Conservation (phyloP, 2,329 filamentous ascomycete genomes). For the Alternaria angustiovoidea region DNA sequence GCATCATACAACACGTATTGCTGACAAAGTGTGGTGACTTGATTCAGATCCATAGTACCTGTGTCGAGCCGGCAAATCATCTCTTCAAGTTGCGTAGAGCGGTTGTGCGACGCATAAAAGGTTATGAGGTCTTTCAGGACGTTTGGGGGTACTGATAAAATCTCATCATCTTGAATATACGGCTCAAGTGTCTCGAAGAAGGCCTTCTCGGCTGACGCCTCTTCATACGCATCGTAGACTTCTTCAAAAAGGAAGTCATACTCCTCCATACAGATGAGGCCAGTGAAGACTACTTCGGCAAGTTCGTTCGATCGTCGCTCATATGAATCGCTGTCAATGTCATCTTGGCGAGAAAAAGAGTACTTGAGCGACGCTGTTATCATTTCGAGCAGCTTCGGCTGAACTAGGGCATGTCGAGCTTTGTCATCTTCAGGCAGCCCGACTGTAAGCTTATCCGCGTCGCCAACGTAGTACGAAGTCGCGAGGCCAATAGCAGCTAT, state of each 20-base stretch:
- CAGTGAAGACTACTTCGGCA: conserved; percentile 81
- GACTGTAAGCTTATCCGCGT: conserved; percentile 92
- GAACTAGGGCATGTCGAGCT: conserved; percentile 80
- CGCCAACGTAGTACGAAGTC: conserved; percentile 89
- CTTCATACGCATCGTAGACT: conserved; percentile 89
- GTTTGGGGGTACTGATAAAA: conserved; percentile 78
- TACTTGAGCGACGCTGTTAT: conserved; percentile 91
- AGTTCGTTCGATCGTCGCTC: conserved; percentile 74
- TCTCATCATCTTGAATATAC: conserved; percentile 80
- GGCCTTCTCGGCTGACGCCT: conserved; percentile 73
- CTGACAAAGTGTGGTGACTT: conserved; percentile 89
- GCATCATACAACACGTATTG: conserved; percentile 93
- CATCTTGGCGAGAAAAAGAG: conserved; percentile 73
- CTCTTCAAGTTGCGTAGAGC: conserved; percentile 84
- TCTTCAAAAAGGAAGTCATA: conserved; percentile 88
- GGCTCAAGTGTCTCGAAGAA: conserved; percentile 91
- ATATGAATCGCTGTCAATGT: conserved; percentile 60
- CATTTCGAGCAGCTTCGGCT: conserved; percentile 89
- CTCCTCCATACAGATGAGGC: conserved; percentile 80
- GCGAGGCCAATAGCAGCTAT: conserved; percentile 89
- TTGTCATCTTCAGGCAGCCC: conserved; percentile 85
- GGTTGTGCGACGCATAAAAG: conserved; percentile 78
- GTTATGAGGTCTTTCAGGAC: conserved; percentile 86
- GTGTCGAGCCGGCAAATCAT: conserved; percentile 94
- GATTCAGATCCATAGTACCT: conserved; percentile 89